Evolutionary conservation across 768 basidiomycete species (phyloP).

Genomic region (Floccularia luteovirens): DNA sequence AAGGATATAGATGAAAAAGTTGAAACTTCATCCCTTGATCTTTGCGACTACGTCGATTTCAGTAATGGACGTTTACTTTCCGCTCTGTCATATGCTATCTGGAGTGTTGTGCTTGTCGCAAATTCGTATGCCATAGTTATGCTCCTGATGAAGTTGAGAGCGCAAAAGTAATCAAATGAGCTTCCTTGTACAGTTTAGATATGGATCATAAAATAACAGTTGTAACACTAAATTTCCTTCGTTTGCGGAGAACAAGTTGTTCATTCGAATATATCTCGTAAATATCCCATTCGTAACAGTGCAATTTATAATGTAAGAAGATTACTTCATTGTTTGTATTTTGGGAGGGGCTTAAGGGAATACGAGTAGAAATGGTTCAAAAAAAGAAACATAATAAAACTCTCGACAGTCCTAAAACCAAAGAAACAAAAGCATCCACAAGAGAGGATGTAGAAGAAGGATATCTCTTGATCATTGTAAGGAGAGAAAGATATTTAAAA

Average conservation of each 20-base stretch:
- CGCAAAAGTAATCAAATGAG: too few relatives aligned
- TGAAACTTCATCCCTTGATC: constrained; percentile 5
- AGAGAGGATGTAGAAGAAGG: not conserved
- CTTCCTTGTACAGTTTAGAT: too few relatives aligned
- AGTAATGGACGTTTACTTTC: constrained; percentile 31
- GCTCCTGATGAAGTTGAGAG: constrained; percentile 17
- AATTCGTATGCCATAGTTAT: constrained; percentile 46
- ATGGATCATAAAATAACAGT: too few relatives aligned
- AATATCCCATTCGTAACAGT: too few relatives aligned
- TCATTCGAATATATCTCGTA: too few relatives aligned
- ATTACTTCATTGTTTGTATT: too few relatives aligned
- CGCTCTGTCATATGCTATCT: constrained; percentile 35
- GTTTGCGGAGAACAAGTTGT: too few relatives aligned
- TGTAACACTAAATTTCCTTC: too few relatives aligned
- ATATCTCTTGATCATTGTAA: constrained; percentile 5
- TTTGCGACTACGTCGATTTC: constrained; percentile 21
- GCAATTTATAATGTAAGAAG: too few relatives aligned
- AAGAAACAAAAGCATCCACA: not conserved
- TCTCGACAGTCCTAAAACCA: constrained; percentile 1
- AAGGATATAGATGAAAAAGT: too few relatives aligned
- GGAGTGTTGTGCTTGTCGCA: constrained; percentile 37
- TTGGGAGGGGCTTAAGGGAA: too few relatives aligned
- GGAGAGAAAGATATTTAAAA: constrained; percentile 11
- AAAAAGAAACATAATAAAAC: not conserved
- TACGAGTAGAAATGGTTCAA: not conserved